Evolutionary conservation across 208 protist genomes (phyloP).

Genomic region (Leishmania tropica): DNA sequence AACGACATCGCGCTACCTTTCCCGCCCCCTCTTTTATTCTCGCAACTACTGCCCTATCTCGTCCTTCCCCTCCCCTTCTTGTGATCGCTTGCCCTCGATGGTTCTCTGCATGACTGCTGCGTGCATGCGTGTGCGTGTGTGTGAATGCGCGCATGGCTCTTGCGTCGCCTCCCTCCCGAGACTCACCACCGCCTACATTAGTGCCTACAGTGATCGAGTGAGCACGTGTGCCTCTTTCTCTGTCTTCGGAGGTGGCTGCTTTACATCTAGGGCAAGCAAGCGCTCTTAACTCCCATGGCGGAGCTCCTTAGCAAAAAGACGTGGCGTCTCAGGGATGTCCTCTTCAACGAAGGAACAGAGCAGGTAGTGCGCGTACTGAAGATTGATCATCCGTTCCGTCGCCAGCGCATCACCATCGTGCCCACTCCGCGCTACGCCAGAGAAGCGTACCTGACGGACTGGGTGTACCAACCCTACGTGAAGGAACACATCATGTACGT

Average conservation of each 20-base stretch:
- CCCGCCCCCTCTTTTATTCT: neutral
- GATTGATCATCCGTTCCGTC: conserved; percentile 75
- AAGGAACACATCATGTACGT: conserved; percentile 87
- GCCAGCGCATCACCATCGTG: conserved; percentile 77
- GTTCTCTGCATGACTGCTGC: neutral
- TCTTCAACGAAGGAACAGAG: conserved; percentile 57
- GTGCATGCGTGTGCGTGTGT: neutral
- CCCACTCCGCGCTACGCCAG: conserved; percentile 69
- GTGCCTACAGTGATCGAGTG: neutral
- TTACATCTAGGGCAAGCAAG: neutral
- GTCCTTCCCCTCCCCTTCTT: neutral
- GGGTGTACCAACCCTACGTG: conserved; percentile 89
- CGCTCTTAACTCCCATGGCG: conserved; percentile 25
- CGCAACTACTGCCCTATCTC: neutral
- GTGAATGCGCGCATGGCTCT: neutral
- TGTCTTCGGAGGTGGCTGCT: neutral
- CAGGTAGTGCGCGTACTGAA: conserved; percentile 77
- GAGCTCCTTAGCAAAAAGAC: conserved; percentile 59
- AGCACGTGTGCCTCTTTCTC: neutral
- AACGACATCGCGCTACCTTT: neutral
- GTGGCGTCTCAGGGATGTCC: conserved; percentile 78
- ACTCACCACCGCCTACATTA: neutral
- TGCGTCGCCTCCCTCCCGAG: neutral
- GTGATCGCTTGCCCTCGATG: neutral
- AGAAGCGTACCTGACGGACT: conserved; percentile 78